A percentile compares a stretch with the other conserved stretches of the same genome.
Evolutionary conservation across 495 filamentous ascomycete genomes (phyloP).

Genomic region (Penicillium waksmanii): DNA sequence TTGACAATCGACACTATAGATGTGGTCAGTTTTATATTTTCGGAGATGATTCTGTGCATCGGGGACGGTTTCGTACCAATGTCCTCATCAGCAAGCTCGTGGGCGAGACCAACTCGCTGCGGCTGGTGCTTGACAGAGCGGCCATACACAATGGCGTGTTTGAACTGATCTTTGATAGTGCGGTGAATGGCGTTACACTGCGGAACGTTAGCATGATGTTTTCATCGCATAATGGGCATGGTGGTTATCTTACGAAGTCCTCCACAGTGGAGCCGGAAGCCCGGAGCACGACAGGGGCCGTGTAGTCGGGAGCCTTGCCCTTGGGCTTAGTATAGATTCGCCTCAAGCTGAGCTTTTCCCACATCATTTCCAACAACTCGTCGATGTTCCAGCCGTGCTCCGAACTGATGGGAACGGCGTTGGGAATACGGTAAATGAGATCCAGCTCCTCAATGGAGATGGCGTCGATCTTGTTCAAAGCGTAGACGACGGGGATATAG

Average conservation of each 20-base stretch:
- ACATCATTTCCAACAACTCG: constrained; percentile 96
- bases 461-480: constrained; percentile 97
- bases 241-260: constrained; percentile 80
- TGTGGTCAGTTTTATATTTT: constrained; percentile 36
- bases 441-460: constrained; percentile 98
- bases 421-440: constrained; percentile 92
- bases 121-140: constrained; percentile 98
- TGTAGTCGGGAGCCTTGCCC: constrained; percentile 92
- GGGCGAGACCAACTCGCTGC: constrained; percentile 87
- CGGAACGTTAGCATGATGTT: constrained; percentile 29
- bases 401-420: constrained; percentile 94
- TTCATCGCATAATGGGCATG: background rate
- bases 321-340: constrained; percentile 98
- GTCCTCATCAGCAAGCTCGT: constrained; percentile 95
- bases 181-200: constrained; percentile 97
- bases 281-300: constrained; percentile 84
- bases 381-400: constrained; percentile 99
- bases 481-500: constrained; percentile 98
- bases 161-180: constrained; percentile 95
- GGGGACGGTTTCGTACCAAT: constrained; percentile 69
- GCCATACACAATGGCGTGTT: constrained; percentile 92
- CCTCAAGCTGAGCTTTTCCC: constrained; percentile 90
- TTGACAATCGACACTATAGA: constrained; percentile 88
- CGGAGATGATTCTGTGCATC: constrained; percentile 5
- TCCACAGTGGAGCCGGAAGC: constrained; percentile 84